Conservation (phyloP, 192 early-diverging fungal genomes). For the Martensiomyces pterosporus region DNA sequence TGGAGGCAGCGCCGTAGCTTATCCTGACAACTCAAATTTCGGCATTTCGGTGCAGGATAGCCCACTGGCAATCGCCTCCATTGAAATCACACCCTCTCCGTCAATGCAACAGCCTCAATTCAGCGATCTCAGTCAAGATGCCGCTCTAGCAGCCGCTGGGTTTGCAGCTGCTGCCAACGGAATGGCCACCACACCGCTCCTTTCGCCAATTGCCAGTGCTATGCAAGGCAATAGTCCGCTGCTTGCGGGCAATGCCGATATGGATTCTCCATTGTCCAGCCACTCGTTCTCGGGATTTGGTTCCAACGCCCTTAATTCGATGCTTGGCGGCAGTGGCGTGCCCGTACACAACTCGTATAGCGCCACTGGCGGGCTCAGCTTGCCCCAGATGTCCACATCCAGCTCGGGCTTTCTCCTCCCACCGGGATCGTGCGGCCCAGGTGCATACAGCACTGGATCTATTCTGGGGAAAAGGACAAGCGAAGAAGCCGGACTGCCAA, state of each 20-base stretch:
- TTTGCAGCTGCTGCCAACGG: constrained; percentile 1
- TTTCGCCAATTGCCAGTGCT: constrained; percentile 2
- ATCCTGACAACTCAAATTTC: constrained; percentile 1
- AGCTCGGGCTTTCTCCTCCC: neutral
- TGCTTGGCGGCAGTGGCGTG: too few species aligned
- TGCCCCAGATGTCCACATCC: neutral
- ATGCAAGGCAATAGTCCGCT: constrained; percentile 1
- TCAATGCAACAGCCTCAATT: constrained; percentile 30
- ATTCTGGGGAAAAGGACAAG: constrained; percentile 28
- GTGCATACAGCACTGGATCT: too few species aligned
- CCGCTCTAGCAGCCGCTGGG: constrained; percentile 9
- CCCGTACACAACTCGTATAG: neutral
- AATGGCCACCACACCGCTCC: neutral
- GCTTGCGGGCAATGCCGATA: neutral
- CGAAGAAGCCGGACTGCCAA: constrained; percentile 6
- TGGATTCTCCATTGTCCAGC: neutral
- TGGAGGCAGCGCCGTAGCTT: too few species aligned
- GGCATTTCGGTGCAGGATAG: constrained; percentile 10
- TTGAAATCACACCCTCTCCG: constrained; percentile 32
- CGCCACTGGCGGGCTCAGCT: neutral
- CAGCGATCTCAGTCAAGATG: constrained; percentile 17
- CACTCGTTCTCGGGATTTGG: neutral
- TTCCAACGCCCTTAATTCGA: neutral
- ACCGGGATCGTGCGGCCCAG: too few species aligned
- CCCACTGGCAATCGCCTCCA: constrained; percentile 26